These are phyloP conservation scores for Tricholoma hemisulphureum DNA, from an alignment of 768 basidiomycete species.

Conservation along the genomic window DNA sequence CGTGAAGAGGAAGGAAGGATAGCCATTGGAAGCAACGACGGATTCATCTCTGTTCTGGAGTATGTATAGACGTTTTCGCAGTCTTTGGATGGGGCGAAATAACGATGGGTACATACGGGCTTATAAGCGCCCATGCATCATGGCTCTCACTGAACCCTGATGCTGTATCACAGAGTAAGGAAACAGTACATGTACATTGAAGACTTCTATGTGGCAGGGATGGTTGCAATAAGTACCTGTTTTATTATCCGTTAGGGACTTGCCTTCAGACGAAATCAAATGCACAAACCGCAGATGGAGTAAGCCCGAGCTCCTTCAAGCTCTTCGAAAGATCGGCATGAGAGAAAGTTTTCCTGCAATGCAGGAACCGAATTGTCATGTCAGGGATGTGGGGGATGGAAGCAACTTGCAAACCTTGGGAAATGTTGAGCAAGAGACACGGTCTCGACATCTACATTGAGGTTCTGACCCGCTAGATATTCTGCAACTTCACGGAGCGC, in stretches of 20 bases:
- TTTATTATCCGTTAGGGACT: constrained; percentile 2
- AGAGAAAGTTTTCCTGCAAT: constrained; percentile 71
- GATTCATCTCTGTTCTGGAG: constrained; percentile 49
- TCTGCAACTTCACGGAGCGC: constrained; percentile 86
- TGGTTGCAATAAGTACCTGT: constrained; percentile 57
- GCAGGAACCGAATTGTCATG: constrained; percentile 1
- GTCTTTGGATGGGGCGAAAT: not conserved
- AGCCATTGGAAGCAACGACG: constrained; percentile 43
- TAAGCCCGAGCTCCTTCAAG: constrained; percentile 80
- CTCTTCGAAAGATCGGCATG: constrained; percentile 74
- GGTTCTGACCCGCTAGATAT: constrained; percentile 73
- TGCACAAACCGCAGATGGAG: constrained; percentile 79
- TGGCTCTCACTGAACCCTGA: not conserved
- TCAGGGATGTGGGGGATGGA: not conserved
- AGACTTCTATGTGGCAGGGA: constrained; percentile 26
- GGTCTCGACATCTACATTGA: constrained; percentile 71
- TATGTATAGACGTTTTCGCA: constrained; percentile 36
- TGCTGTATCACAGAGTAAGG: not conserved
- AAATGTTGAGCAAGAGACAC: constrained; percentile 79
- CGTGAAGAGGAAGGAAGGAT: constrained; percentile 49
- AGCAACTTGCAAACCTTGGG: constrained; percentile 60
- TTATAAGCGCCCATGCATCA: no score
- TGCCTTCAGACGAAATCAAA: not conserved
- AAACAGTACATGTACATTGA: not conserved
- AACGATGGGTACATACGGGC: not conserved